Conservation (phyloP, 148 eudicot genomes). For the Gaultheria prostrata region DNA sequence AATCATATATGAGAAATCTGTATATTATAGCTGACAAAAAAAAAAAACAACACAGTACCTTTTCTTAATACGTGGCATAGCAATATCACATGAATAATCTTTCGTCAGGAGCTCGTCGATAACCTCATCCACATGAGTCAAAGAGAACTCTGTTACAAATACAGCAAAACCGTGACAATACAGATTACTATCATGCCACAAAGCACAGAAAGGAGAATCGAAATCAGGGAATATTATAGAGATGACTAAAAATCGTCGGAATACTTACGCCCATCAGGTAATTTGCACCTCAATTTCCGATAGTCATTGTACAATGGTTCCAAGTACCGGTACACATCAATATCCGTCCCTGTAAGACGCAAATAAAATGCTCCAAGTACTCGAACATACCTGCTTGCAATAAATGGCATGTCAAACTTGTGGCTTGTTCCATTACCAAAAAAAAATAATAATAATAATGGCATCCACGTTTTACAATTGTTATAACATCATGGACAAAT, state of each 20-base stretch:
- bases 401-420: background rate
- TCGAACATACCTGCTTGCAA: conserved; percentile 65
- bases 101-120: conserved; percentile 86
- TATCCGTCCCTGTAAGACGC: conserved; percentile 87
- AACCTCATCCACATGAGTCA: conserved; percentile 89
- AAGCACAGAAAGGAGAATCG: background rate
- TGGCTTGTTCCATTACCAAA: background rate
- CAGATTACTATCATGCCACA: background rate
- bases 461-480: background rate
- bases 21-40: background rate
- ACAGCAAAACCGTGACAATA: background rate
- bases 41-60: conserved; percentile 35
- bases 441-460: background rate
- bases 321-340: conserved; percentile 79
- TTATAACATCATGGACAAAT: background rate
- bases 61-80: conserved; percentile 87
- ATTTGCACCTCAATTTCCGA: conserved; percentile 69
- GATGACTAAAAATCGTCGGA: background rate
- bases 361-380: conserved; percentile 92
- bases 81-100: conserved; percentile 92
- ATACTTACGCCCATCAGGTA: conserved; percentile 67
- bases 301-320: conserved; percentile 95
- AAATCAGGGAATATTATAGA: background rate
- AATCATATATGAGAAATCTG: background rate
- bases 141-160: conserved; percentile 44